phyloP scores from a whole-genome alignment of 306 rosid genomes.

The Notholithocarpus densiflorus region DNA sequence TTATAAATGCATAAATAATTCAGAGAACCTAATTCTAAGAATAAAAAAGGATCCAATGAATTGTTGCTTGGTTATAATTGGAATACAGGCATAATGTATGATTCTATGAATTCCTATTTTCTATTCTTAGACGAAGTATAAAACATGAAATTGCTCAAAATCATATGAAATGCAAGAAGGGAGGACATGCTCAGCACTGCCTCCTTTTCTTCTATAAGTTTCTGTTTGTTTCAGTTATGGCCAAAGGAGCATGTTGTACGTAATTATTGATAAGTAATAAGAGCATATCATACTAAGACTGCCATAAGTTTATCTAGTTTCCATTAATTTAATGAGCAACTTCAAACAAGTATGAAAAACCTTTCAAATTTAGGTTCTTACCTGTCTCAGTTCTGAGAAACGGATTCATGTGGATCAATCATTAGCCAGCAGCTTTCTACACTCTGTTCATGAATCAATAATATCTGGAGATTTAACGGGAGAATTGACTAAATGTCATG shows the following conservation, averaged over 20 bases:
- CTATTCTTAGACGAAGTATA: neutral
- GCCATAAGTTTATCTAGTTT: neutral
- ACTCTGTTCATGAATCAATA: too few species aligned
- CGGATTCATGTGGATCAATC: too few species aligned
- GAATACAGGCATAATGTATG: too few species aligned
- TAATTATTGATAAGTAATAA: neutral
- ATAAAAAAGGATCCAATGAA: neutral
- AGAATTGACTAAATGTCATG: too few species aligned
- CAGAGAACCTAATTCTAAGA: too few species aligned
- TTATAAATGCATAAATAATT: neutral
- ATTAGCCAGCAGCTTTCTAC: too few species aligned
- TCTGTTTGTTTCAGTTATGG: neutral
- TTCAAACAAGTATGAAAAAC: too few species aligned
- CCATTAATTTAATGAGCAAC: too few species aligned
- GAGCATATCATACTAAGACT: neutral
- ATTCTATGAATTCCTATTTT: too few species aligned
- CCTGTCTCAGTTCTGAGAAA: too few species aligned
- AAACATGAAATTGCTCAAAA: neutral
- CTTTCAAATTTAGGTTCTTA: too few species aligned
- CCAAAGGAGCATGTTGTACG: neutral
- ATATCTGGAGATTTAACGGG: too few species aligned
- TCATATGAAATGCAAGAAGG: neutral
- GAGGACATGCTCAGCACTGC: neutral
- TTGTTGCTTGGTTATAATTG: neutral
- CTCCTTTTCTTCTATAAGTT: neutral